Conservation (phyloP, 331 rosid genomes). For the Pyrus hybrid region DNA sequence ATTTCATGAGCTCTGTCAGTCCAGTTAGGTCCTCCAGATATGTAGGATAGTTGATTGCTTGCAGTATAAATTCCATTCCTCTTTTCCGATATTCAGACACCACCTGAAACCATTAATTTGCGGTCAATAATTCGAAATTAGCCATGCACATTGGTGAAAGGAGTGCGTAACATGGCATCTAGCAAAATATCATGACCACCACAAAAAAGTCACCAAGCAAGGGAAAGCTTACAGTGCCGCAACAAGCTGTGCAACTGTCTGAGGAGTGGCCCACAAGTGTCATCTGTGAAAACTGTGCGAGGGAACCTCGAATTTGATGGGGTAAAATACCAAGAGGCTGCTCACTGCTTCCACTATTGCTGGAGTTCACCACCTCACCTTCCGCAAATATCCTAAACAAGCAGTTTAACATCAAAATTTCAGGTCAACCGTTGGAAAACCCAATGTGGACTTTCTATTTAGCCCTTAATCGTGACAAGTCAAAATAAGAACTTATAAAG, state of each 20-base stretch:
- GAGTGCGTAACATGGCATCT: not conserved
- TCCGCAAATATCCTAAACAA: constrained; percentile 64
- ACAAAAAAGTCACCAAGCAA: not conserved
- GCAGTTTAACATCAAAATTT: constrained; percentile 1
- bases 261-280: constrained; percentile 74
- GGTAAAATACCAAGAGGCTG: constrained; percentile 86
- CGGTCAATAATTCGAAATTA: not conserved
- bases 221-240: constrained; percentile 46
- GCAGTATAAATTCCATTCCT: constrained; percentile 58
- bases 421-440: not conserved
- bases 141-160: not conserved
- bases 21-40: constrained; percentile 88
- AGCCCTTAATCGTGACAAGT: not conserved
- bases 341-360: constrained; percentile 39
- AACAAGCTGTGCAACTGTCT: constrained; percentile 82
- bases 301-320: constrained; percentile 84
- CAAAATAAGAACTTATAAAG: not conserved
- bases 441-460: not conserved
- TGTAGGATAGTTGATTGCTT: constrained; percentile 83
- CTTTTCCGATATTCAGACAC: constrained; percentile 59
- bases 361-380: constrained; percentile 42
- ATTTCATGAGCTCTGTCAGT: constrained; percentile 77
- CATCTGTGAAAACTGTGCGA: constrained; percentile 83
- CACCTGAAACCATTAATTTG: constrained; percentile 36
- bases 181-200: not conserved